Evolutionary conservation across 768 basidiomycete genomes (phyloP), one percentile per base, ranked within the genome.

Genomic region (Peribolospora kevripleyi): DNA sequence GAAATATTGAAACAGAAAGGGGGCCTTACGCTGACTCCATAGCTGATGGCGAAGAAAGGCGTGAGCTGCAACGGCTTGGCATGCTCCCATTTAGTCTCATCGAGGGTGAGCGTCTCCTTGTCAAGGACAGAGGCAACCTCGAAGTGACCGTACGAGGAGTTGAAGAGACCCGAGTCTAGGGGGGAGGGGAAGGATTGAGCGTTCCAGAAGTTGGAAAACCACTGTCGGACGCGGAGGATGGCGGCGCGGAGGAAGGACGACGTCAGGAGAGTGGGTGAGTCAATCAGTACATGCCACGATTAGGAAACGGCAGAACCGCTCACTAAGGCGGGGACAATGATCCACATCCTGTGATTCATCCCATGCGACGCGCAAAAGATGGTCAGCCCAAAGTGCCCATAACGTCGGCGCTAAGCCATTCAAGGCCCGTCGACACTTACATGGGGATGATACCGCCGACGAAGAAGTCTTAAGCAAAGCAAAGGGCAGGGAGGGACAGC

Each of bases 141-240:
- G 59, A 67, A 61, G 5, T 58, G 60, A 46, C 59, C 56, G 46
- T 59, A 62, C 0, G 56, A 54, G 7, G 55, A 47, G 51, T 63
- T 63, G 62, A 62, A 67, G 6, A 67, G 57, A 8, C 59, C 58
- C 0, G 64, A 58, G 0, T 54, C 60, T 36, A 66, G 58, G 0
- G 65, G 62, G 6, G 59, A 59, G 46, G 61, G 55, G 46, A 61
- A 66, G 5, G 36, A 45, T 7, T 54, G 55, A 2, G 61, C 61
- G 43, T 62, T 52, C 66, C 66, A 65, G 39, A 61, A 54, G 53
- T 64, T 58, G 45, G 51, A 43, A 51, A 62, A 64, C 52, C 63
- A 65, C 8, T 25, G 25, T 25, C 25, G 25, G 25, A 25, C 25
- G 25, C 25, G 25, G 1, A 25, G 25, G 25, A 25, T 25, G 25